A percentile compares a stretch with the other conserved stretches of the same genome.
Evolutionary conservation across 192 early-diverging fungal genomes (phyloP).

Genomic region (Phlyctochytrium bullatum): DNA sequence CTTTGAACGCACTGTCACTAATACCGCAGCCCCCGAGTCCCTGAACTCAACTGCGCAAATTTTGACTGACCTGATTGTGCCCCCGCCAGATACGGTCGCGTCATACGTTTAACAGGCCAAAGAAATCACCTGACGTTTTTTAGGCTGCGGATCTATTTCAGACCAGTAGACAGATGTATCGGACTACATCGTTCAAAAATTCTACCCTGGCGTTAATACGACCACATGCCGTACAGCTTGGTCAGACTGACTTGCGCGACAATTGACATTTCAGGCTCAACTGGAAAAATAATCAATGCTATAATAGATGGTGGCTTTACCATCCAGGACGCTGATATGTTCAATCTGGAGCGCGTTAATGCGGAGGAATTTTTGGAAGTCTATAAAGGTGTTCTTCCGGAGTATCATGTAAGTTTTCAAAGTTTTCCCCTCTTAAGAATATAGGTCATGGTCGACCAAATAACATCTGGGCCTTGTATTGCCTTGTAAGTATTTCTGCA

Average conservation of each 20-base stretch:
- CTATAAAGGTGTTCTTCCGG: slow-evolving; percentile 59
- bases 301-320: slow-evolving; percentile 39
- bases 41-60: too few species aligned
- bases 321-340: slow-evolving; percentile 48
- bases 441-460: slow-evolving; percentile 46
- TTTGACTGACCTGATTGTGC: too few species aligned
- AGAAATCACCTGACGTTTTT: too few species aligned
- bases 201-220: slow-evolving; percentile 50
- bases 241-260: slow-evolving; percentile 16
- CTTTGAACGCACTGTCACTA: too few species aligned
- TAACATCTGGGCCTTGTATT: slow-evolving; percentile 52
- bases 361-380: slow-evolving; percentile 62
- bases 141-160: slow-evolving; percentile 7
- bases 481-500: slow-evolving; percentile 36
- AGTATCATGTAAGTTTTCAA: slow-evolving; percentile 44
- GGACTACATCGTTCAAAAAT: slow-evolving; percentile 44
- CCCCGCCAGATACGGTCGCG: too few species aligned
- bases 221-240: slow-evolving; percentile 52
- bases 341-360: slow-evolving; percentile 46
- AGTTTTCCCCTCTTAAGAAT: too few species aligned
- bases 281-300: slow-evolving; percentile 39
- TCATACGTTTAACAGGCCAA: too few species aligned
- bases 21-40: too few species aligned
- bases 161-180: neutral
- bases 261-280: slow-evolving; percentile 25